phyloP scores from a whole-genome alignment of 805 yeast genomes.

The Komagataella ulmi region DNA sequence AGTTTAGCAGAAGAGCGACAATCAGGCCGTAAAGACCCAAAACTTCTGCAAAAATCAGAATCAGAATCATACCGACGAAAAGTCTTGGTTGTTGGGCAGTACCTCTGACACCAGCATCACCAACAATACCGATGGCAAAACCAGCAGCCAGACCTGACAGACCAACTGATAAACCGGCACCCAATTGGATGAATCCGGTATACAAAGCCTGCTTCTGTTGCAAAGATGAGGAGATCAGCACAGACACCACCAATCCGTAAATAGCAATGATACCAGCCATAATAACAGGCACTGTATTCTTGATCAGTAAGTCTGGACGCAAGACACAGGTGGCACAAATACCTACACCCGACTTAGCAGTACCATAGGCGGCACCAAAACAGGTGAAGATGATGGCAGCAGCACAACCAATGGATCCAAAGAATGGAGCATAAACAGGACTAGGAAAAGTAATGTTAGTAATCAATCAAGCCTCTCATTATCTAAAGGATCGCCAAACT shows the following conservation, averaged over 20 bases:
- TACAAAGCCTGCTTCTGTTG: constrained; percentile 85
- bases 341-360: constrained; percentile 99
- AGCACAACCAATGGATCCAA: constrained; percentile 99
- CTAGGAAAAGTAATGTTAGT: constrained; percentile 18
- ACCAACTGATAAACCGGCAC: constrained; percentile 97
- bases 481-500: not conserved
- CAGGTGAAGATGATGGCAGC: constrained; percentile 98
- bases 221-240: constrained; percentile 80
- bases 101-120: constrained; percentile 94
- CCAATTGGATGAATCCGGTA: constrained; percentile 96
- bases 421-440: constrained; percentile 87
- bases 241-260: constrained; percentile 94
- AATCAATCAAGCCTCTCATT: not conserved
- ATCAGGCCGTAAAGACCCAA: constrained; percentile 94
- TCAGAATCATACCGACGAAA: constrained; percentile 88
- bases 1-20: constrained; percentile 94
- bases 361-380: constrained; percentile 98
- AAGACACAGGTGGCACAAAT: constrained; percentile 95
- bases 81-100: constrained; percentile 89
- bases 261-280: constrained; percentile 99
- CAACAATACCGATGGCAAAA: constrained; percentile 93
- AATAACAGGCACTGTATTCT: constrained; percentile 91
- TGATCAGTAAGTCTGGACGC: constrained; percentile 92
- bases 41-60: constrained; percentile 90
- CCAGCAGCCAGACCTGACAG: constrained; percentile 97